Evolutionary conservation across 176 grass and related monocot species (phyloP), one percentile per base, ranked within the genome.

Genomic region (Pontederia crassipes): DNA sequence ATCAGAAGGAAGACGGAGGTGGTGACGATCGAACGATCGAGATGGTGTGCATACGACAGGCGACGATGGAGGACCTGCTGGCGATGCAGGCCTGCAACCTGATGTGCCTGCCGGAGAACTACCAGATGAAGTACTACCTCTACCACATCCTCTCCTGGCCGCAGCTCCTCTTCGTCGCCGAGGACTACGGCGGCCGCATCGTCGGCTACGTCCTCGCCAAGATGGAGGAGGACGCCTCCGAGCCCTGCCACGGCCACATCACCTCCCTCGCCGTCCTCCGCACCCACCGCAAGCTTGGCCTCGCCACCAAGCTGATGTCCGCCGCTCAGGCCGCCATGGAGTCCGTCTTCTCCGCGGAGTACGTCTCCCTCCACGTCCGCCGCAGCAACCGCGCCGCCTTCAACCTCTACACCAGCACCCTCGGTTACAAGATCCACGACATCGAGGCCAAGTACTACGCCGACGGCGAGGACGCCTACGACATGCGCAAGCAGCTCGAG

Each of bases 111-210:
- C 92, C 92, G 45, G 92, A 96, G 86, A 96, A 90, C 63, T 96
- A 96, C 78, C 87, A 96, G 83, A 96, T 96, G 92, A 96, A 96
- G 73, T 96, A 90, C 78, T 96, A 96, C 78, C 59, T 96, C 28
- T 96, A 96, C 75, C 92, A 90, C 74, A 89, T 96, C 77, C 78
- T 96, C 1, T 96, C 91, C 8, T 96, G 92, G 92, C 92, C 92
- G 49, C 92, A 97, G 87, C 87, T 97, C 5, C 92, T 97, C 5
- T 97, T 97, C 76, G 92, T 97, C 8, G 87, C 87, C 12, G 92
- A 97, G 76, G 92, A 97, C 29, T 97, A 97, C 68, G 92, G 84
- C 46, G 84, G 78, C 10, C 74, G 74, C 61, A 97, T 97, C 81
- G 92, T 97, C 4, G 92, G 92, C 45, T 97, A 97, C 55, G 92